Evolutionary conservation across 495 filamentous ascomycete species (phyloP).

Genomic region (Aspergillus sparsus): DNA sequence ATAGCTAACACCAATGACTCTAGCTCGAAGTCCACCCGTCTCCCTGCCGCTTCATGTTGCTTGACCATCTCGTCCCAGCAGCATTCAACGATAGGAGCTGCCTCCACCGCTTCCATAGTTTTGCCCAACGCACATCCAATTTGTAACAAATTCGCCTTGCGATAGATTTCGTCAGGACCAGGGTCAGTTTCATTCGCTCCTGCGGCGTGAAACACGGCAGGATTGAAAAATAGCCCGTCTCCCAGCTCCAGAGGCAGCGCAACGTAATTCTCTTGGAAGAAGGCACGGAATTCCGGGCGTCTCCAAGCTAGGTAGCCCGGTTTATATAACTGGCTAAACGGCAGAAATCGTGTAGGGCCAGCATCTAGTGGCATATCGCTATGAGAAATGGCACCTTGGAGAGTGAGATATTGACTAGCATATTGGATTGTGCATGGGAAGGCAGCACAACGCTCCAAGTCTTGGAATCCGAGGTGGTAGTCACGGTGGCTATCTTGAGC

Average conservation of each 20-base stretch:
- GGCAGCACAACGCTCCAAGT: conserved; percentile 28
- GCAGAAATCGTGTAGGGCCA: conserved; percentile 56
- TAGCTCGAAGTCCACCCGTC: conserved; percentile 30
- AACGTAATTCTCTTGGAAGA: conserved; percentile 50
- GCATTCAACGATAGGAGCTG: conserved; percentile 40
- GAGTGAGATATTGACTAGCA: conserved; percentile 50
- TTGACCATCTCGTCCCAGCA: conserved; percentile 42
- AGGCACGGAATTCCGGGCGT: conserved; percentile 44
- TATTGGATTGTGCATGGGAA: conserved; percentile 49
- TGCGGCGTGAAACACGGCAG: conserved; percentile 58
- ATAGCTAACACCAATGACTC: conserved; percentile 46
- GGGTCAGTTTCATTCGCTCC: conserved; percentile 48
- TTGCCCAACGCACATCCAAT: conserved; percentile 59
- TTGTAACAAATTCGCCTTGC: conserved; percentile 56
- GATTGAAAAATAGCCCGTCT: conserved; percentile 59
- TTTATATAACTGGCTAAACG: conserved; percentile 53
- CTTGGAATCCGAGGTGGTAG: conserved; percentile 60
- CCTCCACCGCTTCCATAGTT: conserved; percentile 57
- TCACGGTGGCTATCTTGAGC: conserved; percentile 56
- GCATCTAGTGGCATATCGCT: conserved; percentile 53
- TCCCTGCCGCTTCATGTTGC: conserved; percentile 35
- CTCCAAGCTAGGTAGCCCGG: conserved; percentile 56
- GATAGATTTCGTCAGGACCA: conserved; percentile 29
- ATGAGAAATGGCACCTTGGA: conserved; percentile 60
- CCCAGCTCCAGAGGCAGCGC: conserved; percentile 47